Base-by-base conservation (phyloP, 2,329 filamentous ascomycete genomes). In the Calonectria pauciramosa region DNA sequence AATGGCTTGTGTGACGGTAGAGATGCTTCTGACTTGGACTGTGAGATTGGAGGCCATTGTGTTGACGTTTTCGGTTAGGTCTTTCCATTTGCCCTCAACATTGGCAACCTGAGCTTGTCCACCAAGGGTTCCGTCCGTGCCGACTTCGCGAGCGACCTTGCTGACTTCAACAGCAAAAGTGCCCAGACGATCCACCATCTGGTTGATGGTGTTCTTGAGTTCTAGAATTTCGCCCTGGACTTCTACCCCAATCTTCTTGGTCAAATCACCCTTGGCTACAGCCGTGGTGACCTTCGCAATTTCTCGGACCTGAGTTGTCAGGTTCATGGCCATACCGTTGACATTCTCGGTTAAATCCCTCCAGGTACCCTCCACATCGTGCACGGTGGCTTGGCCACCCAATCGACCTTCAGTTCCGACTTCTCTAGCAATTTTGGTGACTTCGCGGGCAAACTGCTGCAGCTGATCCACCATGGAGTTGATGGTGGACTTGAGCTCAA, bases 381-480 rank as follows among this genome's bases (percentile, higher is more conserved):
- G 96, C 9, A 99, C 95, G 26, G 96, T 97, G 64, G 97, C 96
- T 85, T 99, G 97, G 13, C 97, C 96, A 83, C 97, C 96, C 20
- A 99, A 91, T 76, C 96, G 93, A 81, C 96, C 96, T 85, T 99
- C 96, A 1, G 97, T 99, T 75, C 96, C 96, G 89, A 99, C 97
- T 86, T 99, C 96, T 84, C 95, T 94, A 47, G 96, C 96, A 82
- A 99, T 94, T 86, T 97, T 97, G 47, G 96, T 99, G 80, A 99
- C 97, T 87, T 99, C 96, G 82, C 96, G 94, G 13, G 97, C 97
- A 83, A 99, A 99, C 83, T 98, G 96, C 83, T 98, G 95, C 72
- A 99, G 89, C 85, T 98, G 97, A 84, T 98, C 97, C 79, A 99
- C 96, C 96, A 99, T 99, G 84, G 95, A 97, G 87, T 99, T 99